Percentiles rank a stretch among this genome's conserved stretches.
Conservation (phyloP, 352 stramenopile species). For the Phytophthora quininea region DNA sequence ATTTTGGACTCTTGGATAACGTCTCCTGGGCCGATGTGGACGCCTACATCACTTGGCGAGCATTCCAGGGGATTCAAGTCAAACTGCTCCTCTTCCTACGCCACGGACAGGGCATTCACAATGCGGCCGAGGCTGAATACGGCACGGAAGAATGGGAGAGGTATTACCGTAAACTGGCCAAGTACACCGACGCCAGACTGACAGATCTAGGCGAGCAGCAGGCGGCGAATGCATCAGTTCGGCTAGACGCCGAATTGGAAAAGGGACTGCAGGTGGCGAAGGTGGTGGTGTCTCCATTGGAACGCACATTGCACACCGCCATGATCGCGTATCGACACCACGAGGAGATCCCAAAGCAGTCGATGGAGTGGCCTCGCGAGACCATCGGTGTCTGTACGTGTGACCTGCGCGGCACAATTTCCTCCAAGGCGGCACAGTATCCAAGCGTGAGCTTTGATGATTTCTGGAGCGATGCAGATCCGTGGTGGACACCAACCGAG, state of each 20-base stretch:
- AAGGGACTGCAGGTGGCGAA: constrained; percentile 16
- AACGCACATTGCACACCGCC: constrained; percentile 31
- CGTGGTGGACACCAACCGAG: constrained; percentile 29
- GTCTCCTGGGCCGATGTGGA: constrained; percentile 40
- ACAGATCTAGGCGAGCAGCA: constrained; percentile 27
- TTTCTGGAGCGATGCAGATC: constrained; percentile 31
- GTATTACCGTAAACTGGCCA: constrained; percentile 34
- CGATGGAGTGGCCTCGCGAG: constrained; percentile 34
- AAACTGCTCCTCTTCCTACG: constrained; percentile 40
- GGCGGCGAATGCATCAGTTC: constrained; percentile 13
- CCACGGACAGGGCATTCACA: constrained; percentile 31
- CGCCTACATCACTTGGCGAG: constrained; percentile 23
- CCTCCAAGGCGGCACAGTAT: constrained; percentile 27
- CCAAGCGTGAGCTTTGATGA: constrained; percentile 25
- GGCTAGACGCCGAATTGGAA: constrained; percentile 17
- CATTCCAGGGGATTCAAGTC: constrained; percentile 17
- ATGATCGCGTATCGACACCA: constrained; percentile 31
- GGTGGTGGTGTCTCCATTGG: constrained; percentile 30
- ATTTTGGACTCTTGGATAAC: constrained; percentile 33
- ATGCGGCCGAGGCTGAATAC: constrained; percentile 32
- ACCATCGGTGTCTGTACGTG: constrained; percentile 35
- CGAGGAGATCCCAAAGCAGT: constrained; percentile 24
- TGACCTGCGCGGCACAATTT: constrained; percentile 29
- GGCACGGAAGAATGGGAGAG: constrained; percentile 26
- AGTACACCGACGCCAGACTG: constrained; percentile 35